A percentile compares a stretch with the other conserved stretches of the same genome.
Conservation (phyloP, 768 basidiomycete species). For the Macrolepiota fuliginosa region DNA sequence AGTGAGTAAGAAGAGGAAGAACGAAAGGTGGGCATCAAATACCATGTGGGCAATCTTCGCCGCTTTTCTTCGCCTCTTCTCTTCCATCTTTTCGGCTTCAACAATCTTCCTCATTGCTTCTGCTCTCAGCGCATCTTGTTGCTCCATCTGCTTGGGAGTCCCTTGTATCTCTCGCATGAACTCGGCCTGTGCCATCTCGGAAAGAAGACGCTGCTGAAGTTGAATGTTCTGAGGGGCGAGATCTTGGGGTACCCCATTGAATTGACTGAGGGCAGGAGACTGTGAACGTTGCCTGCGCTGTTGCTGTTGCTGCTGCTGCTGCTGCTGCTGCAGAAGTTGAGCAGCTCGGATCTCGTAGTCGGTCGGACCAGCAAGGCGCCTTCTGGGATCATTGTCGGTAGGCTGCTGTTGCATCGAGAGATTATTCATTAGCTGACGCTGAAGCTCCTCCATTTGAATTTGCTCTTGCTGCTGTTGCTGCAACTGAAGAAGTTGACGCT, state of each 20-base stretch:
- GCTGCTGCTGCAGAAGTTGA: conserved; percentile 34
- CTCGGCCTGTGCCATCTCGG: conserved; percentile 72
- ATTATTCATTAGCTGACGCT: conserved; percentile 14
- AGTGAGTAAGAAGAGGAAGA: background rate
- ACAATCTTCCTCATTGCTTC: conserved; percentile 89
- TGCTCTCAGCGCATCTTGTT: conserved; percentile 68
- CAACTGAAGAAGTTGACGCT: conserved; percentile 64
- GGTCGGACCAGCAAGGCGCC: conserved; percentile 55
- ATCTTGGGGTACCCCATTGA: conserved; percentile 43
- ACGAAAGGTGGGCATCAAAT: conserved; percentile 17
- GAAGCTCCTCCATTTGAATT: conserved; percentile 13
- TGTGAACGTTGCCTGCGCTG: conserved; percentile 48
- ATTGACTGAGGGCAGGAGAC: conserved; percentile 38
- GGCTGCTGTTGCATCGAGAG: conserved; percentile 47
- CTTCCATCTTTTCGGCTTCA: conserved; percentile 87
- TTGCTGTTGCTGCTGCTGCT: too few relatives aligned
- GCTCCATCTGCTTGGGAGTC: conserved; percentile 37
- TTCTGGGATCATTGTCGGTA: conserved; percentile 63
- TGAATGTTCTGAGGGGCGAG: conserved; percentile 61
- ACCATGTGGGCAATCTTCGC: conserved; percentile 91
- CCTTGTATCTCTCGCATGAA: conserved; percentile 62
- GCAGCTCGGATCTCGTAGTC: conserved; percentile 35
- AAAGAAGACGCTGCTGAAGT: conserved; percentile 72
- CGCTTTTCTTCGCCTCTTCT: conserved; percentile 75
- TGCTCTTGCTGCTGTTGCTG: conserved; percentile 57